Evolutionary conservation across 2,329 filamentous ascomycete genomes (phyloP), one percentile per base, ranked within the genome.

Genomic region (Trichoderma guizhouense): DNA sequence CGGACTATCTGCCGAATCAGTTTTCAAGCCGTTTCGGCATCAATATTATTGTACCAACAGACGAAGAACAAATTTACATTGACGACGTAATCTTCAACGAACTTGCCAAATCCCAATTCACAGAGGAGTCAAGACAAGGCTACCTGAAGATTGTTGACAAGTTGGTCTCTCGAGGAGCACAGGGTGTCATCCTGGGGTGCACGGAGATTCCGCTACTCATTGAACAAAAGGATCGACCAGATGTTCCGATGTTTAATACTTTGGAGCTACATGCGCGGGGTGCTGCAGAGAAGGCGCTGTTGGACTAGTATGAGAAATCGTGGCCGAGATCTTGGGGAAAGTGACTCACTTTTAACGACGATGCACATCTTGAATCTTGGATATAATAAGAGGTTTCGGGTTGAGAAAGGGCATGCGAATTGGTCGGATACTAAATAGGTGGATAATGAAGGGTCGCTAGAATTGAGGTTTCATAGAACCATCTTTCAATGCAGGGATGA

Each of bases 121-220:
- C 61, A 1, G 51, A 66, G 0, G 65, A 71, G 2, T 58, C 70
- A 1, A 51, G 51, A 15, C 51, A 72, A 15, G 61, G 57, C 5
- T 74, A 74, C 7, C 32, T 76, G 3, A 47, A 64, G 2, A 72
- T 72, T 28, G 70, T 74, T 9, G 73, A 73, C 32, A 53, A 53
- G 3, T 39, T 74, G 66, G 71, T 74, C 1, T 12, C 39, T 34
- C 67, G 70, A 24, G 74, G 74, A 21, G 71, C 71, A 32, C 65
- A 75, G 43, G 71, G 73, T 7, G 74, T 73, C 8, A 69, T 72
- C 11, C 34, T 73, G 6, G 74, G 73, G 5, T 74, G 15, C 63
- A 53, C 77, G 75, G 79, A 72, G 62, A 71, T 74, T n/a, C 70
- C 72, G n/a, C 60, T 73, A 26, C 63, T 75, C 21, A 72, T 75